Conservation (phyloP, 257 asterid species). For the Primulina eburnea region DNA sequence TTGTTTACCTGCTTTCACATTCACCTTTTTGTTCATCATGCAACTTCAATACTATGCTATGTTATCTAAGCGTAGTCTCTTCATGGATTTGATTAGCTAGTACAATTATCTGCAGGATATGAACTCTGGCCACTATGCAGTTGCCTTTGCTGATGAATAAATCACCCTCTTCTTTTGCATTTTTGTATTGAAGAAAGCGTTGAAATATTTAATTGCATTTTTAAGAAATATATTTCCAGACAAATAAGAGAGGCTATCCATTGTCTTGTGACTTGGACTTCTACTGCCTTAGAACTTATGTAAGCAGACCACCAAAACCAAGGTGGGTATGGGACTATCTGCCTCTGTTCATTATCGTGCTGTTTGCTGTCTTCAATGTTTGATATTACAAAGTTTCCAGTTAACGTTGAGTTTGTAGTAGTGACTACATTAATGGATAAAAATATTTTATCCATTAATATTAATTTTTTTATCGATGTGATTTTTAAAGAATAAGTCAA, state of each 20-base stretch:
- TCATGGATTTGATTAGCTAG: not conserved
- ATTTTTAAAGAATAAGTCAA: too few species aligned
- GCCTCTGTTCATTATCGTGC: not conserved
- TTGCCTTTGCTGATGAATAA: conserved; percentile 41
- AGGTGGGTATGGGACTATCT: not conserved
- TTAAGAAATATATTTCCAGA: not conserved
- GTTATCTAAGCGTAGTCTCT: too few species aligned
- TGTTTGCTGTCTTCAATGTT: not conserved
- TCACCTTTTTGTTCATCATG: not conserved
- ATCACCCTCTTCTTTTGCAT: not conserved
- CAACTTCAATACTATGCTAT: not conserved
- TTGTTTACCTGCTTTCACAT: not conserved
- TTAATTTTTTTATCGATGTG: too few species aligned
- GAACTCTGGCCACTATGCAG: conserved; percentile 60
- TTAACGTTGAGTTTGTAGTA: not conserved
- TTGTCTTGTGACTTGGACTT: too few species aligned
- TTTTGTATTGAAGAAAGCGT: not conserved
- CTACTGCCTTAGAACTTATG: too few species aligned
- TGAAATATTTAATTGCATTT: not conserved
- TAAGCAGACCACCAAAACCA: not conserved
- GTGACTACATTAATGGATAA: too few species aligned
- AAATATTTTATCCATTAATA: too few species aligned
- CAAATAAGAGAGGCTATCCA: not conserved
- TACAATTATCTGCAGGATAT: conserved; percentile 46
- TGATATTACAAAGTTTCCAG: not conserved